phyloP scores from a whole-genome alignment of 805 yeast genomes.

The Yarrowia divulgata region DNA sequence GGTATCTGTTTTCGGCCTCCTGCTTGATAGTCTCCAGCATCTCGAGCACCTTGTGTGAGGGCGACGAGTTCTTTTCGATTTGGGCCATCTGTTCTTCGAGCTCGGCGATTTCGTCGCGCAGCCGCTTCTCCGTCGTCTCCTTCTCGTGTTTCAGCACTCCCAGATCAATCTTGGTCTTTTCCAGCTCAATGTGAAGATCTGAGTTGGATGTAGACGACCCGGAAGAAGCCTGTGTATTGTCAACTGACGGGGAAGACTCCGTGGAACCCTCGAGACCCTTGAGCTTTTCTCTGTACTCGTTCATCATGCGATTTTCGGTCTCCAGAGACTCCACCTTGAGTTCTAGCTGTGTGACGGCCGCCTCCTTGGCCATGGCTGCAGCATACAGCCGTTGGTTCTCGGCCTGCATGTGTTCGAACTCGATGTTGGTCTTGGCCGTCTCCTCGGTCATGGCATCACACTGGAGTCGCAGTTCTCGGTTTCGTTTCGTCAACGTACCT shows the following conservation, averaged over 20 bases:
- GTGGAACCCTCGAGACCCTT: neutral
- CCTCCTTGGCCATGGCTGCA: slow-evolving; percentile 49
- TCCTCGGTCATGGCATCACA: slow-evolving; percentile 44
- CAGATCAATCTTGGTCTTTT: slow-evolving; percentile 27
- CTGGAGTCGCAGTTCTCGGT: slow-evolving; percentile 48
- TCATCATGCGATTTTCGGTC: slow-evolving; percentile 10
- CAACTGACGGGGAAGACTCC: neutral
- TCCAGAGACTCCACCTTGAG: slow-evolving; percentile 38
- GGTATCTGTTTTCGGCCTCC: slow-evolving; percentile 42
- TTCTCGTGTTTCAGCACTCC: slow-evolving; percentile 41
- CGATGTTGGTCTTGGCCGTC: slow-evolving; percentile 43
- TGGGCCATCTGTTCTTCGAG: slow-evolving; percentile 41
- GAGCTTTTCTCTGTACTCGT: slow-evolving; percentile 29
- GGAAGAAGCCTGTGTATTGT: neutral
- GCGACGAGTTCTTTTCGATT: slow-evolving; percentile 39
- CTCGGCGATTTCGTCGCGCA: slow-evolving; percentile 40
- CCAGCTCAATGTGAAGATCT: slow-evolving; percentile 18
- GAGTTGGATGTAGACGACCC: slow-evolving; percentile 33
- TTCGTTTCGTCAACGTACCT: slow-evolving; percentile 48
- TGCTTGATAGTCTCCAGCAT: slow-evolving; percentile 42
- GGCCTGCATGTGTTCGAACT: slow-evolving; percentile 47
- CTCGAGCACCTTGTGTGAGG: slow-evolving; percentile 39
- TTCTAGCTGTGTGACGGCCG: slow-evolving; percentile 45
- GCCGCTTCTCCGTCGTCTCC: slow-evolving; percentile 36
- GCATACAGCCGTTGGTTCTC: slow-evolving; percentile 49